Percentiles rank a stretch among this genome's conserved stretches.
Conservation (phyloP, 2,329 filamentous ascomycete genomes). For the Colletotrichum theobromicola region DNA sequence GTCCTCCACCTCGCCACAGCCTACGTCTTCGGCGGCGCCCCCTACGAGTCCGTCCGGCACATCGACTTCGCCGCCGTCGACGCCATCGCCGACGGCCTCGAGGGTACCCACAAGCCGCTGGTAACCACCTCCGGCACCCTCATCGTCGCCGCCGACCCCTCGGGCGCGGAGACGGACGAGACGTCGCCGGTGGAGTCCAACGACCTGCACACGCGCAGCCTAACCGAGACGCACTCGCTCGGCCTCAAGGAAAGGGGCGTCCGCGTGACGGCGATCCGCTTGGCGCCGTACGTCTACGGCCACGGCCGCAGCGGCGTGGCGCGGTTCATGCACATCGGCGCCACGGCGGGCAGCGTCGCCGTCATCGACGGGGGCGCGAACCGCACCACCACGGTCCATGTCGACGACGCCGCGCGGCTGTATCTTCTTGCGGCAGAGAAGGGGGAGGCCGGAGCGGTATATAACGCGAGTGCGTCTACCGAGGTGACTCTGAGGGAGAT, state of each 20-base stretch:
- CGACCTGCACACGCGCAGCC: background rate
- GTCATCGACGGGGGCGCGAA: background rate
- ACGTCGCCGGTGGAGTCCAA: conserved; percentile 21
- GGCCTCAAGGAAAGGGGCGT: accelerated
- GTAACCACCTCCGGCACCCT: conserved; percentile 39
- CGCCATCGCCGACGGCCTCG: conserved; percentile 33
- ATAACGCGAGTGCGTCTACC: conserved; percentile 36
- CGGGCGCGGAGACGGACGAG: conserved; percentile 33
- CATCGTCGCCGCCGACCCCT: conserved; percentile 23
- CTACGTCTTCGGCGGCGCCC: conserved; percentile 33
- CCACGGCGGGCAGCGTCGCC: background rate
- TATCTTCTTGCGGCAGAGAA: background rate
- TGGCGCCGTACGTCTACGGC: background rate
- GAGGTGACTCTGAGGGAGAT: conserved; percentile 34
- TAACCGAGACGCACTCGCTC: background rate
- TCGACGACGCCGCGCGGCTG: background rate
- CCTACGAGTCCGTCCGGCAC: conserved; percentile 25
- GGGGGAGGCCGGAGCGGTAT: conserved; percentile 35
- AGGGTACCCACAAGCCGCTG: conserved; percentile 19
- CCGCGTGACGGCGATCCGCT: background rate
- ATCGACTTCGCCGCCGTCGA: conserved; percentile 40
- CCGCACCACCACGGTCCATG: background rate
- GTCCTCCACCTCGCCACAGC: conserved; percentile 47
- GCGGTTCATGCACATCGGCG: background rate
- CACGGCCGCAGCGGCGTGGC: background rate